Evolutionary conservation across 2,329 filamentous ascomycete species (phyloP).

Genomic region (Pyricularia sp.): DNA sequence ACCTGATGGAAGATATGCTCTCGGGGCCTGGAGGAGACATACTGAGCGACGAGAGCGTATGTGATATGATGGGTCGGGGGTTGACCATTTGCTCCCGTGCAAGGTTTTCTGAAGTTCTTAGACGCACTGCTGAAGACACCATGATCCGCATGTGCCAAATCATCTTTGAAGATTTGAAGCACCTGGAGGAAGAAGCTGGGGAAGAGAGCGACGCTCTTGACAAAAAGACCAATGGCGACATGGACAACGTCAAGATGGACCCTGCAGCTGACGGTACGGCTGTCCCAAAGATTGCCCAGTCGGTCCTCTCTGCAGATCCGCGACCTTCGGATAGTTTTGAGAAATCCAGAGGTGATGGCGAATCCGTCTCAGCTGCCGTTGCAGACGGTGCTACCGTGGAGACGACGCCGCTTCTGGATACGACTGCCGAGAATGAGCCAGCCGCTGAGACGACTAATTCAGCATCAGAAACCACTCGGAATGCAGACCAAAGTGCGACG

Average conservation of each 20-base stretch:
- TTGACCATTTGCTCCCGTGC: slow-evolving; percentile 94
- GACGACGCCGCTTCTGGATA: background rate
- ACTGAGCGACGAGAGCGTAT: slow-evolving; percentile 94
- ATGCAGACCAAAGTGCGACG: background rate
- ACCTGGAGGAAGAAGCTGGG: slow-evolving; percentile 64
- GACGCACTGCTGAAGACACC: slow-evolving; percentile 83
- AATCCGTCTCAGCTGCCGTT: slow-evolving; percentile 8
- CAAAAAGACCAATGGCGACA: slow-evolving; percentile 51
- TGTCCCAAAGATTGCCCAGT: slow-evolving; percentile 11
- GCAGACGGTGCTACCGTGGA: background rate
- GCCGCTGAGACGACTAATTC: slow-evolving; percentile 6
- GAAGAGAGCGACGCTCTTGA: slow-evolving; percentile 54
- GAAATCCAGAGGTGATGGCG: slow-evolving; percentile 16
- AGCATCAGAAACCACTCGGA: background rate
- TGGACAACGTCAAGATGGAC: slow-evolving; percentile 73
- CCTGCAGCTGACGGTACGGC: slow-evolving; percentile 51
- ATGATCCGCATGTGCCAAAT: slow-evolving; percentile 99
- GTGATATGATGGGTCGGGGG: slow-evolving; percentile 98
- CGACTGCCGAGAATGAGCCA: background rate
- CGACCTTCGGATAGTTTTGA: slow-evolving; percentile 29
- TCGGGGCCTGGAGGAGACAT: slow-evolving; percentile 85
- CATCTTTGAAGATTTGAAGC: slow-evolving; percentile 86
- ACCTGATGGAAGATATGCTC: slow-evolving; percentile 97
- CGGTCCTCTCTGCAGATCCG: slow-evolving; percentile 10
- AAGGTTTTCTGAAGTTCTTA: slow-evolving; percentile 77